These are phyloP conservation scores for Suillus brevipes DNA, from an alignment of 768 basidiomycete genomes.

Conservation along the genomic window DNA sequence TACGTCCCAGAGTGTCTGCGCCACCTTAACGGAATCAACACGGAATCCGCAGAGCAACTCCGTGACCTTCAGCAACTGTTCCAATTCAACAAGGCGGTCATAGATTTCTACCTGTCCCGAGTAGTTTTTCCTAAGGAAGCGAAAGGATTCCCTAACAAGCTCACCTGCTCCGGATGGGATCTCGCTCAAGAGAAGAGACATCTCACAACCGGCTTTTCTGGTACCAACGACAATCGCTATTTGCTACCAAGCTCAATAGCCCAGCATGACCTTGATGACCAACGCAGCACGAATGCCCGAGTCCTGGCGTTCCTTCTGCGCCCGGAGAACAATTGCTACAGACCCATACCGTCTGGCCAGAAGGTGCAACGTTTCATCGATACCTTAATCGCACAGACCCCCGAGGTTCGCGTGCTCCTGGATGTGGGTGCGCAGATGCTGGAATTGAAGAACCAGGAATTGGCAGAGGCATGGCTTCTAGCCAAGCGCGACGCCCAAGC, in stretches of 20 bases:
- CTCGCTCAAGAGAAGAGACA: slow-evolving; percentile 29
- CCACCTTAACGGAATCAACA: slow-evolving; percentile 23
- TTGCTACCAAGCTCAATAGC: slow-evolving; percentile 35
- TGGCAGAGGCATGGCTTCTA: slow-evolving; percentile 45
- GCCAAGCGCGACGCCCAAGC: slow-evolving; percentile 19
- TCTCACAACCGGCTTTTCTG: slow-evolving; percentile 35
- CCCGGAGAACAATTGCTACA: slow-evolving; percentile 21
- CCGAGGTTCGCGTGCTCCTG: slow-evolving; percentile 46
- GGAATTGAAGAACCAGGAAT: slow-evolving; percentile 44
- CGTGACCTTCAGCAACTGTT: slow-evolving; percentile 29
- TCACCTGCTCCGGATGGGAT: slow-evolving; percentile 40
- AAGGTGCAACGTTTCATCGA: slow-evolving; percentile 23
- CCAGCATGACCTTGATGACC: slow-evolving; percentile 29
- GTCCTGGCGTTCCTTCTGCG: slow-evolving; percentile 32
- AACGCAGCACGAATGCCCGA: slow-evolving; percentile 47
- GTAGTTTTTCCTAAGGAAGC: slow-evolving; percentile 38
- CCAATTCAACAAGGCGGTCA: slow-evolving; percentile 25
- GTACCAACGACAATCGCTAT: slow-evolving; percentile 42
- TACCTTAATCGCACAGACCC: slow-evolving; percentile 35
- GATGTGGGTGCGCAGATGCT: slow-evolving; percentile 61
- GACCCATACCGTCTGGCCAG: slow-evolving; percentile 13
- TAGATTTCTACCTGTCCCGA: slow-evolving; percentile 42
- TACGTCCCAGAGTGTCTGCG: slow-evolving; percentile 22
- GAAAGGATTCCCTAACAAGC: slow-evolving; percentile 36
- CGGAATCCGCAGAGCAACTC: slow-evolving; percentile 31